Evolutionary conservation across 139 green algal species (phyloP).

Genomic region (Auxenochlorella protothecoides): DNA sequence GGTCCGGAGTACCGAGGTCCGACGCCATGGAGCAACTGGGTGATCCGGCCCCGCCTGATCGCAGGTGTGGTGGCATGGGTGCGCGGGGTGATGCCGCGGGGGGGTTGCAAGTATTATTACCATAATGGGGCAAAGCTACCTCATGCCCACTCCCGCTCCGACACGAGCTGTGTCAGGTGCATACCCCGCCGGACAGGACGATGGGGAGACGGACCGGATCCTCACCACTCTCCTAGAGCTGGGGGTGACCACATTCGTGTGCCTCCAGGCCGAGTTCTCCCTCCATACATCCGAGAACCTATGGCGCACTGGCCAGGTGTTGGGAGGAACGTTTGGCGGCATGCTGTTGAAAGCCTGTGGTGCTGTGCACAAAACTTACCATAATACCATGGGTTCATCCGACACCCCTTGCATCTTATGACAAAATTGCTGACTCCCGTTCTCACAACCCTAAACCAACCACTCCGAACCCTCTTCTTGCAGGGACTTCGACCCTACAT

Average conservation of each 20-base stretch:
- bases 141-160: too few species aligned
- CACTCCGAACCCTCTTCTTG: too few species aligned
- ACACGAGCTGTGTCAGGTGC: conserved; percentile 1
- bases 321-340: too few species aligned
- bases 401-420: too few species aligned
- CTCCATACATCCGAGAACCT: conserved; percentile 51
- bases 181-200: conserved; percentile 55
- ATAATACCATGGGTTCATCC: too few species aligned
- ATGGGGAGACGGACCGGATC: conserved; percentile 59
- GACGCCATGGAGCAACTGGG: conserved; percentile 29
- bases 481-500: conserved; percentile 64
- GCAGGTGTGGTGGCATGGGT: conserved; percentile 7
- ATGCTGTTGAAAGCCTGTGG: too few species aligned
- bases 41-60: conserved; percentile 19
- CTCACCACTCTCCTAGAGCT: conserved; percentile 60
- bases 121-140: too few species aligned
- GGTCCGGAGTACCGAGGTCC: conserved; percentile 12
- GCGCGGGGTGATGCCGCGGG: too few species aligned
- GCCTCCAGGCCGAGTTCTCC: conserved; percentile 70
- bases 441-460: too few species aligned
- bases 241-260: conserved; percentile 73
- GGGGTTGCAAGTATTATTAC: too few species aligned
- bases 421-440: too few species aligned
- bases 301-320: conserved; percentile 44
- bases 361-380: too few species aligned